Percentiles rank a stretch among this genome's conserved stretches.
Conservation (phyloP, 2,329 filamentous ascomycete species). For the Colletotrichum shisoi region DNA sequence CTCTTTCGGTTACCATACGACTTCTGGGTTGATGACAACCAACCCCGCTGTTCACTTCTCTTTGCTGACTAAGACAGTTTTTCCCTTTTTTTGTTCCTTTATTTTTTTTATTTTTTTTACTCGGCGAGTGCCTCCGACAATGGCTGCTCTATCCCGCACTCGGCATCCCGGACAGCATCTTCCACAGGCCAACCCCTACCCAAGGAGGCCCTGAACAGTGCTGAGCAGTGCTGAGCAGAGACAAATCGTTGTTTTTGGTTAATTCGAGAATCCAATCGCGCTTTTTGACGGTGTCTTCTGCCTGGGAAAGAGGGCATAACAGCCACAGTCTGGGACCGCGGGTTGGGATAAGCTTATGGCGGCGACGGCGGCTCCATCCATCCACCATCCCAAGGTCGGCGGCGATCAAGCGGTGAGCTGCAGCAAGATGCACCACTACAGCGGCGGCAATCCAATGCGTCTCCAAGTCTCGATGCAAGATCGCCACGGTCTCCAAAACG, state of each 20-base stretch:
- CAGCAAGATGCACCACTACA: conserved; percentile 7
- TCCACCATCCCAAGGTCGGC: background rate
- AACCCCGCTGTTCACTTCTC: conserved; percentile 23
- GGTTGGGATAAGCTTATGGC: conserved; percentile 12
- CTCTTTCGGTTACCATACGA: conserved; percentile 8
- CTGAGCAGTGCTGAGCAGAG: background rate
- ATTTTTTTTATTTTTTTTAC: background rate
- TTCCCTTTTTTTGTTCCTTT: no score
- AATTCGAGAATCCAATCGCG: background rate
- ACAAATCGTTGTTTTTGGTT: background rate
- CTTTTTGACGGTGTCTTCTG: background rate
- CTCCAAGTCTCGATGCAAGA: background rate
- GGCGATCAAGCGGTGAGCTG: conserved; percentile 31
- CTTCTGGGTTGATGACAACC: background rate
- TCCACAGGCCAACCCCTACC: background rate
- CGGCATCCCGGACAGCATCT: background rate
- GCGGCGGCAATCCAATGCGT: background rate
- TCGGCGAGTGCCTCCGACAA: conserved; percentile 11
- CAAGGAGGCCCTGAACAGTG: background rate
- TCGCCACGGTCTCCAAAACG: background rate
- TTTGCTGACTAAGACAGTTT: background rate
- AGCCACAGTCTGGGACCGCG: background rate
- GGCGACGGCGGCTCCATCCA: background rate
- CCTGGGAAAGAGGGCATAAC: background rate
- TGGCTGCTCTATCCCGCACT: background rate